These are phyloP conservation scores for Plantago major DNA, from an alignment of 257 asterid species.

Conservation along the genomic window DNA sequence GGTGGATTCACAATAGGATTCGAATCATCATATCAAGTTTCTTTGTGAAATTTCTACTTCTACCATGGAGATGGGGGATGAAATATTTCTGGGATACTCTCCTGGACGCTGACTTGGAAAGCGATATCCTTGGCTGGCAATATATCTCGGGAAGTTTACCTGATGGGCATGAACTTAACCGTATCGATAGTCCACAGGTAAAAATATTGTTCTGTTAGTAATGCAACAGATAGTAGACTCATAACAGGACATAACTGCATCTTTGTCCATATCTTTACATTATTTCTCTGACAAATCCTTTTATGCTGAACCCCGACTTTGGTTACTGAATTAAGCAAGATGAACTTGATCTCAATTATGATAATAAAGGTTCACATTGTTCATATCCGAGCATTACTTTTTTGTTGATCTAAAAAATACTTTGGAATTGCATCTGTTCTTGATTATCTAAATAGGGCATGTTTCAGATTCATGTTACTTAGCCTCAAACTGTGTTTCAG, in stretches of 20 bases:
- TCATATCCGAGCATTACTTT: neutral
- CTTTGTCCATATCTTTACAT: neutral
- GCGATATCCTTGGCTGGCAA: slow-evolving; percentile 93
- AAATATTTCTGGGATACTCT: slow-evolving; percentile 96
- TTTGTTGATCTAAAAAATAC: neutral
- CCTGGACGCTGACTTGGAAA: slow-evolving; percentile 87
- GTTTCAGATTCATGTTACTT: neutral
- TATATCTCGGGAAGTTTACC: slow-evolving; percentile 90
- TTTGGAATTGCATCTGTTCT: neutral
- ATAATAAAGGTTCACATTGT: neutral
- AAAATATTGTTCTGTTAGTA: neutral
- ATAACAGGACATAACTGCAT: no score
- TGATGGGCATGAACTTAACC: slow-evolving; percentile 89
- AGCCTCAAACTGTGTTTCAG: slow-evolving; percentile 32
- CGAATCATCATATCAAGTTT: slow-evolving; percentile 81
- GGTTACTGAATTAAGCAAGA: neutral
- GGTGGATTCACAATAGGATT: slow-evolving; percentile 87
- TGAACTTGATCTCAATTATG: neutral
- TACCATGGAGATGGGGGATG: slow-evolving; percentile 99
- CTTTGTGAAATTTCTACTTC: slow-evolving; percentile 72
- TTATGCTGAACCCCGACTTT: neutral
- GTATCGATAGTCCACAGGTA: slow-evolving; percentile 92
- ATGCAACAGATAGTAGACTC: neutral
- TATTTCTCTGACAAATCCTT: neutral
- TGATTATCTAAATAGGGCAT: neutral